Conservation (phyloP, 192 early-diverging fungal species). For the Gamsiella multidivaricata region DNA sequence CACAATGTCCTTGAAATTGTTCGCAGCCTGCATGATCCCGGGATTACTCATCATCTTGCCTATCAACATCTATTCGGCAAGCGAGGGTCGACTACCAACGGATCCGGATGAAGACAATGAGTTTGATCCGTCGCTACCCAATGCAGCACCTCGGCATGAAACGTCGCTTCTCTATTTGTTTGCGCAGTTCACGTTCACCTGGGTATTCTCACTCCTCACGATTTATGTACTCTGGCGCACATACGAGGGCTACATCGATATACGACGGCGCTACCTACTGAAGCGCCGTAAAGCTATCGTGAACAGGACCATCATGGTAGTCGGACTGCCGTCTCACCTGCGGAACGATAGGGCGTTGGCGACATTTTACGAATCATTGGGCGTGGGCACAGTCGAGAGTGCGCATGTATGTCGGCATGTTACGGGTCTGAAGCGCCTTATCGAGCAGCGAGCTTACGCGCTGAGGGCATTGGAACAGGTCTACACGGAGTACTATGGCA, state of each 20-base stretch:
- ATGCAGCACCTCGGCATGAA: background rate
- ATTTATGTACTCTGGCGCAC: slow-evolving; percentile 64
- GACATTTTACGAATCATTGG: slow-evolving; percentile 73
- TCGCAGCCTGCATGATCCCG: slow-evolving; percentile 59
- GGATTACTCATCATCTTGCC: slow-evolving; percentile 60
- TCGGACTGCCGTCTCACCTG: slow-evolving; percentile 69
- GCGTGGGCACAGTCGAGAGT: slow-evolving; percentile 73
- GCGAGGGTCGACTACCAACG: slow-evolving; percentile 5
- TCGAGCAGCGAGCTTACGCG: slow-evolving; percentile 64
- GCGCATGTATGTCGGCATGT: slow-evolving; percentile 73
- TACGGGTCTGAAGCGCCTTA: slow-evolving; percentile 63
- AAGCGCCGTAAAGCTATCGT: slow-evolving; percentile 56
- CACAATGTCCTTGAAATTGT: slow-evolving; percentile 60
- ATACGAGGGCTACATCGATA: slow-evolving; percentile 62
- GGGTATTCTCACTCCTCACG: slow-evolving; percentile 62
- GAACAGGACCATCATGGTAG: slow-evolving; percentile 78
- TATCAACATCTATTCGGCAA: slow-evolving; percentile 44
- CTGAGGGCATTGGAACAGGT: slow-evolving; percentile 67
- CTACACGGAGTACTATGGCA: slow-evolving; percentile 72
- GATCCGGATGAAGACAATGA: slow-evolving; percentile 12
- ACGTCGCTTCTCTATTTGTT: slow-evolving; percentile 35
- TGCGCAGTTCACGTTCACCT: slow-evolving; percentile 60
- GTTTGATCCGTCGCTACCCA: slow-evolving; percentile 21
- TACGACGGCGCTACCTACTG: slow-evolving; percentile 59
- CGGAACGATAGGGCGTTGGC: slow-evolving; percentile 66